phyloP scores from a whole-genome alignment of 2,329 filamentous ascomycete species.

The Venturia nashicola region DNA sequence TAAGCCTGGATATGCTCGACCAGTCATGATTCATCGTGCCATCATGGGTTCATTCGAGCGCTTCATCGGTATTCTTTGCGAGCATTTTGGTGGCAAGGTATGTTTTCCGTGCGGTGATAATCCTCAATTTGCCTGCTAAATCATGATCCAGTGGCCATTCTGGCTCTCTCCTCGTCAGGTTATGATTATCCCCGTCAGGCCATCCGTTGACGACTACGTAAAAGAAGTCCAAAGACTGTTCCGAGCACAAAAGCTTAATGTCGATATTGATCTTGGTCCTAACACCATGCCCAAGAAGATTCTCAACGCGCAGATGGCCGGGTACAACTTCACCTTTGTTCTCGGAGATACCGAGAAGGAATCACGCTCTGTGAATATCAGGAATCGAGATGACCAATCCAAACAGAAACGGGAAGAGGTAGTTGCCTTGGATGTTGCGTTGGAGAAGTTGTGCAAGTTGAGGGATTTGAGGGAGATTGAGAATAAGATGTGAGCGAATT shows the following conservation, averaged over 20 bases:
- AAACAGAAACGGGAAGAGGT: constrained; percentile 51
- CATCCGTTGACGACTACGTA: constrained; percentile 59
- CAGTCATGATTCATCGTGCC: constrained; percentile 79
- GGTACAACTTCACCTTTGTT: constrained; percentile 77
- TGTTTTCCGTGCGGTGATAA: background rate
- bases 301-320: constrained; percentile 63
- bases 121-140: background rate
- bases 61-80: constrained; percentile 63
- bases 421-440: constrained; percentile 46
- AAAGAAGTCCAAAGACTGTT: constrained; percentile 57
- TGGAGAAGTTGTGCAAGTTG: constrained; percentile 37
- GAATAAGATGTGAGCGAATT: background rate
- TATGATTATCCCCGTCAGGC: constrained; percentile 65
- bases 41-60: constrained; percentile 61
- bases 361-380: constrained; percentile 47
- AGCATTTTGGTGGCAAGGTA: constrained; percentile 67
- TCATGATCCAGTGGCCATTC: constrained; percentile 53
- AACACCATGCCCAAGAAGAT: constrained; percentile 89
- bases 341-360: constrained; percentile 52
- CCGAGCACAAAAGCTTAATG: constrained; percentile 55
- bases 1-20: constrained; percentile 59
- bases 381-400: constrained; percentile 49
- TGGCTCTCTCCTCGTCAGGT: constrained; percentile 80
- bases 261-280: constrained; percentile 57
- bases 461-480: constrained; percentile 20